These are phyloP conservation scores for Thermomyces lanuginosus DNA, from an alignment of 2,329 filamentous ascomycete species.

Conservation along the genomic window DNA sequence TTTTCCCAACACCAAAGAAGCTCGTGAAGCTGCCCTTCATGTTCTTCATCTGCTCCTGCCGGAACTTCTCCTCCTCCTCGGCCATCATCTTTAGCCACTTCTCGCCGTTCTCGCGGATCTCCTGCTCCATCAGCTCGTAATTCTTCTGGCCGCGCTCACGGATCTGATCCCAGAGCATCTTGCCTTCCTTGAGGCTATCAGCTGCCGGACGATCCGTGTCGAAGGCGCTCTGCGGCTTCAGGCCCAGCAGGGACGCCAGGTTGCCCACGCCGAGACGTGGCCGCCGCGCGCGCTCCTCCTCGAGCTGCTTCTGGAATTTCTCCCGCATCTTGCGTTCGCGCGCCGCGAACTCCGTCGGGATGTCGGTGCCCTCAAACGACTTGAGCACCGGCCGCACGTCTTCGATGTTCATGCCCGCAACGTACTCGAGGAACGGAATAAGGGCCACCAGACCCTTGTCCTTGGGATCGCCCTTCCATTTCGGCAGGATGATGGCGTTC, in stretches of 20 bases:
- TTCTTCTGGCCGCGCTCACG: constrained; percentile 79
- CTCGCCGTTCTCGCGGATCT: constrained; percentile 84
- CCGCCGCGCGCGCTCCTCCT: constrained; percentile 48
- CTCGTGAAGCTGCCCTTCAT: constrained; percentile 68
- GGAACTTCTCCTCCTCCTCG: constrained; percentile 68
- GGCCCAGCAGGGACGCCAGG: constrained; percentile 56
- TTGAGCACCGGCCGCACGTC: constrained; percentile 77
- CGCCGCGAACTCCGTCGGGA: constrained; percentile 76
- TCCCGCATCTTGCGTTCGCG: constrained; percentile 73
- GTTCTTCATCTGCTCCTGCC: constrained; percentile 78
- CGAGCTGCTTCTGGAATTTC: constrained; percentile 66
- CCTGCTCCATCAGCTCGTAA: constrained; percentile 75
- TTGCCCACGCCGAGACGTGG: constrained; percentile 47
- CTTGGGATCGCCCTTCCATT: constrained; percentile 69
- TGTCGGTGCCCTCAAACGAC: constrained; percentile 76
- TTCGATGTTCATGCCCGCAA: constrained; percentile 79
- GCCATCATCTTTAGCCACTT: constrained; percentile 95
- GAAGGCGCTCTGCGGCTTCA: constrained; percentile 48
- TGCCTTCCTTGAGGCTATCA: constrained; percentile 75
- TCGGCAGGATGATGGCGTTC: constrained; percentile 80
- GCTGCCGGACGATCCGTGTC: constrained; percentile 55
- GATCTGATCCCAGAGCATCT: constrained; percentile 92
- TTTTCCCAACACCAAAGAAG: constrained; percentile 30
- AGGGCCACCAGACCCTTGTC: constrained; percentile 77
- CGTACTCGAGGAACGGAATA: constrained; percentile 94